Base-by-base conservation (phyloP, 129 eudicot species). In the Ambrosia artemisiifolia region DNA sequence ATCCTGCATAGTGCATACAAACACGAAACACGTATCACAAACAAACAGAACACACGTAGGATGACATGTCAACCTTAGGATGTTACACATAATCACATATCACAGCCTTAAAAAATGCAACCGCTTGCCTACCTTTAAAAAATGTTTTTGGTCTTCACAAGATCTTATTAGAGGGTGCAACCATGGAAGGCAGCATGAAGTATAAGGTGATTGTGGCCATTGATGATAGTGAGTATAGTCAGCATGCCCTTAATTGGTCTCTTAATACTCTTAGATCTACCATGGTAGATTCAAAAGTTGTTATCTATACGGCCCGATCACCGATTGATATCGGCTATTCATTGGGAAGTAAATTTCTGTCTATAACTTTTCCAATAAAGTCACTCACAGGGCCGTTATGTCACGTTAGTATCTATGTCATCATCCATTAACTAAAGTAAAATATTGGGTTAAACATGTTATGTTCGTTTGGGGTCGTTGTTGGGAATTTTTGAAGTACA, bases 121-220 rank as follows among this genome's bases (percentile, higher is more conserved):
- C 66, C 55, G 40, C 64, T 75, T 36, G 65, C 40, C 46, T 19
- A 65, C 32, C 1, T 11, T 12, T 64, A 19, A n/a, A 50, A 28
- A 33, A 8, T 24, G 1, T 24, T 49, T 20, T 60, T 48, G 6
- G 14, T 66, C 47, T 38, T 10, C 30, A 33, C 2, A 61, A 19
- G 18, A 70, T 44, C 49, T 11, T 46, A 33, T 10, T 14, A 11
- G 70, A 43, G 11, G 20, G 9, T 9, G 55, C 64, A 36, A 50
- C 17, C 18, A 51, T 35, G 49, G 35, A 18, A 44, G 60, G 46
- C 36, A 28, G 24, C 40, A 65, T 64, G 61, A 69, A 32, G 65
- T 76, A 47, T 28, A 80, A 72, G 74, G 78, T 80, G 77, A 84
- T 84, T 85, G 85, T 84, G 80, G 84, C 80, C 10, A 83, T 83